phyloP scores from a whole-genome alignment of 1,139 yeast genomes.

The Taphrina wiesneri region DNA sequence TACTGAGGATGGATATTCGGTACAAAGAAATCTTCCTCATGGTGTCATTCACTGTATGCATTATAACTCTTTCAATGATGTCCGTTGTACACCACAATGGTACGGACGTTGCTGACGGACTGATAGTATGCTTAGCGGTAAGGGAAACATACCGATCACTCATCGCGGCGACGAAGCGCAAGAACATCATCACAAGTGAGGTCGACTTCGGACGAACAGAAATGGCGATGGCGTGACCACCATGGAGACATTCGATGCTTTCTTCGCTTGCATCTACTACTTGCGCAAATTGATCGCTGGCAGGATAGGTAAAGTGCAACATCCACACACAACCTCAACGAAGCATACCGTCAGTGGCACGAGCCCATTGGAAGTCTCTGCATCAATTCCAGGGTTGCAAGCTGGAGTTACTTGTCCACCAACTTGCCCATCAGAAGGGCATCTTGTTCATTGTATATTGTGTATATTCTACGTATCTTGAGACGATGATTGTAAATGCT shows the following conservation, averaged over 20 bases:
- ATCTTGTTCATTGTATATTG: background rate
- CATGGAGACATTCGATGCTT: no score
- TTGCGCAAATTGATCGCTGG: no score
- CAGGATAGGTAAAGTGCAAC: no score
- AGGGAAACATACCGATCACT: slow-evolving; percentile 11
- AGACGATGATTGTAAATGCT: slow-evolving; percentile 14
- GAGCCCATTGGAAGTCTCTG: no score
- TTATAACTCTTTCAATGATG: slow-evolving; percentile 8
- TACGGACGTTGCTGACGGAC: background rate
- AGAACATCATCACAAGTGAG: slow-evolving; percentile 21
- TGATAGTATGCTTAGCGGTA: slow-evolving; percentile 7
- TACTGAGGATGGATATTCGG: slow-evolving; percentile 1
- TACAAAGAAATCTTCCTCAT: slow-evolving; percentile 21
- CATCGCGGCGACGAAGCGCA: slow-evolving; percentile 32
- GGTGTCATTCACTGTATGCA: slow-evolving; percentile 6
- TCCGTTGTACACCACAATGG: background rate
- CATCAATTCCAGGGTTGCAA: no score
- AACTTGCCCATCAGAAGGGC: no score
- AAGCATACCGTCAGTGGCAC: no score
- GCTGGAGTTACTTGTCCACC: no score
- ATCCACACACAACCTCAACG: no score
- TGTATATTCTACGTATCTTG: slow-evolving; percentile 11
- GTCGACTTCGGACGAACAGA: background rate
- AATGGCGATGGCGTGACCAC: no score
- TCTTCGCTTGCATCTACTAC: no score